These are phyloP conservation scores for Chimonanthus praecox DNA, from an alignment of 164 flowering plant species.

Conservation along the genomic window DNA sequence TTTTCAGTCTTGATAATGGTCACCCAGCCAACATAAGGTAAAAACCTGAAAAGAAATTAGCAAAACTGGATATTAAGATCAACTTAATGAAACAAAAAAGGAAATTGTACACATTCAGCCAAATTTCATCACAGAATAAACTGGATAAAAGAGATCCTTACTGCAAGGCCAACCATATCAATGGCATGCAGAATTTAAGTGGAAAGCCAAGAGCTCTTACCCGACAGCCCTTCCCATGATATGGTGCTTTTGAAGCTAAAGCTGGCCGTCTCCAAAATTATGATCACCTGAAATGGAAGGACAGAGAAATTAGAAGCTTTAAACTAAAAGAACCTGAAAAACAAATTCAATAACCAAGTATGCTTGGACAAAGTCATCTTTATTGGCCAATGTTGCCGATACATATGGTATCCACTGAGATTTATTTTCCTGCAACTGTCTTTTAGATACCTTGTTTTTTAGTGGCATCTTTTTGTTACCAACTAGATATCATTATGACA, in stretches of 20 bases:
- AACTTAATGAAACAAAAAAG: neutral
- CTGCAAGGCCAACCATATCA: neutral
- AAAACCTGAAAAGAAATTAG: constrained; percentile 16
- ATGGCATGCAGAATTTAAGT: neutral
- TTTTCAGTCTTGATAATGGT: constrained; percentile 30
- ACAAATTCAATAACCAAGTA: neutral
- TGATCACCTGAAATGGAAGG: constrained; percentile 42
- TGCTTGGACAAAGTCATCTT: neutral
- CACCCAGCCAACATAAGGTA: constrained; percentile 31
- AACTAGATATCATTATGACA: neutral
- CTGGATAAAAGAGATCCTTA: neutral
- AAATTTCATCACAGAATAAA: neutral
- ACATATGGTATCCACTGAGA: no score
- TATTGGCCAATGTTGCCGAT: neutral
- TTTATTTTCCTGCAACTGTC: neutral
- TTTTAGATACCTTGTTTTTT: neutral
- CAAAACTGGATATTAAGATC: neutral
- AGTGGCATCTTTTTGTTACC: neutral
- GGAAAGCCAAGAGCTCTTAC: constrained; percentile 24
- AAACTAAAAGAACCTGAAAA: neutral
- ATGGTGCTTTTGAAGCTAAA: constrained; percentile 59
- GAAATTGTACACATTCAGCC: neutral
- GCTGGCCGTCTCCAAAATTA: constrained; percentile 54
- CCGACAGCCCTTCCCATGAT: constrained; percentile 76
- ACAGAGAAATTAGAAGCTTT: neutral